phyloP scores from a whole-genome alignment of 495 filamentous ascomycete species.

The Trypethelium eluteriae region DNA sequence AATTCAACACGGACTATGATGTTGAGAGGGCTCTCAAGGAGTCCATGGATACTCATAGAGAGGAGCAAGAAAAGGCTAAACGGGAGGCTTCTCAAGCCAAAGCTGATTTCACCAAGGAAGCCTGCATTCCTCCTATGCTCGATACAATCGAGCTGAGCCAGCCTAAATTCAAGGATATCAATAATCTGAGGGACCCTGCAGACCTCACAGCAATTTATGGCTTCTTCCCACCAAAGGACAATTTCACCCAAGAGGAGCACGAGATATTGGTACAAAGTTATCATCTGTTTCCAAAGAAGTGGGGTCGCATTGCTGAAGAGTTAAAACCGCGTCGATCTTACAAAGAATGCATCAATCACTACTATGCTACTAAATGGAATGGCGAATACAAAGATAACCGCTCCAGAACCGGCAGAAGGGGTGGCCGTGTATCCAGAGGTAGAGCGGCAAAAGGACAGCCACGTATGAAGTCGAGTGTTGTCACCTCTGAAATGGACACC shows the following conservation, averaged over 20 bases:
- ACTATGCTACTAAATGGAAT: constrained; percentile 86
- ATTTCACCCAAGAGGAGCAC: constrained; percentile 75
- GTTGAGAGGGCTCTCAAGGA: constrained; percentile 67
- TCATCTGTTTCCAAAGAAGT: constrained; percentile 78
- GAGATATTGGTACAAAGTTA: constrained; percentile 71
- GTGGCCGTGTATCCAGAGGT: constrained; percentile 41
- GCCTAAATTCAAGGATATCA: constrained; percentile 58
- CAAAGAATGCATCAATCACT: constrained; percentile 85
- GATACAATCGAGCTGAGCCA: constrained; percentile 27
- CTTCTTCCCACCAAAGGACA: constrained; percentile 67
- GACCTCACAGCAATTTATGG: constrained; percentile 62
- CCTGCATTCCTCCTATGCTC: constrained; percentile 72
- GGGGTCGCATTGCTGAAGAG: constrained; percentile 75
- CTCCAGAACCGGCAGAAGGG: constrained; percentile 60
- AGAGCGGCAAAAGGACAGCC: constrained; percentile 32
- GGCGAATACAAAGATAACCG: constrained; percentile 80
- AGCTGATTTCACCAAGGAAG: constrained; percentile 75
- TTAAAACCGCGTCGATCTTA: constrained; percentile 61
- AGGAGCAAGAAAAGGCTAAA: constrained; percentile 61
- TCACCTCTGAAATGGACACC: constrained; percentile 63
- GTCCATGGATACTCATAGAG: constrained; percentile 66
- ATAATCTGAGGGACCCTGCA: constrained; percentile 59
- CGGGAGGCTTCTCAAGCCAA: constrained; percentile 58
- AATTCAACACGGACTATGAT: constrained; percentile 66
- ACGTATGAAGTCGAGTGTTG: constrained; percentile 64